Conservation (phyloP, 371 early-diverging fungal species). For the Cokeromyces recurvatus region DNA sequence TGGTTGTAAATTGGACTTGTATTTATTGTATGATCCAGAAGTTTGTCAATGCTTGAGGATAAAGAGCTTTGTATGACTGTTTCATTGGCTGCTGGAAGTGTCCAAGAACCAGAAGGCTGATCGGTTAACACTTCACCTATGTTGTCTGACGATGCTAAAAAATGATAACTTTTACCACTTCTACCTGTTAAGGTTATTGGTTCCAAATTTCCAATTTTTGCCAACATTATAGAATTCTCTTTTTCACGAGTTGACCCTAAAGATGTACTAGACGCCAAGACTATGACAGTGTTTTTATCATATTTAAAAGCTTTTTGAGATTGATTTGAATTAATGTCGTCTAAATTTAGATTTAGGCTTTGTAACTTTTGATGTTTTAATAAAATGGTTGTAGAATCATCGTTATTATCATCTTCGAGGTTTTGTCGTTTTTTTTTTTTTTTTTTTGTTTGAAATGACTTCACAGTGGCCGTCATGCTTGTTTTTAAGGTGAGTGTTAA, state of each 20-base stretch:
- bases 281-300: neutral
- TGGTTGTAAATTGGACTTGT: constrained; percentile 6
- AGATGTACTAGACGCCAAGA: neutral
- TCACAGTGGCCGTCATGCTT: constrained; percentile 1
- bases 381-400: neutral
- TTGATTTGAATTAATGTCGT: neutral
- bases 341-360: neutral
- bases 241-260: constrained; percentile 3
- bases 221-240: constrained; percentile 3
- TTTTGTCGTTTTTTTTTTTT: constrained; percentile 2
- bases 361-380: constrained; percentile 1
- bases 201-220: constrained; percentile 8
- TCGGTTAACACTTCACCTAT: constrained; percentile 7
- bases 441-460: constrained; percentile 1
- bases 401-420: constrained; percentile 2
- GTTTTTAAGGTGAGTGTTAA: constrained; percentile 8
- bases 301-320: neutral
- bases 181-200: constrained; percentile 1
- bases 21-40: neutral
- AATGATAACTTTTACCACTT: constrained; percentile 6
- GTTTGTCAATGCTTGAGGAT: constrained; percentile 1
- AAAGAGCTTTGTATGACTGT: constrained; percentile 1
- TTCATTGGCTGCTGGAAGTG: neutral
- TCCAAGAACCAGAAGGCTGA: constrained; percentile 4
- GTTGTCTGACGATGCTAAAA: constrained; percentile 6